These are phyloP conservation scores for Diaporthe sp. DNA, from an alignment of 2,329 filamentous ascomycete species.

Conservation along the genomic window DNA sequence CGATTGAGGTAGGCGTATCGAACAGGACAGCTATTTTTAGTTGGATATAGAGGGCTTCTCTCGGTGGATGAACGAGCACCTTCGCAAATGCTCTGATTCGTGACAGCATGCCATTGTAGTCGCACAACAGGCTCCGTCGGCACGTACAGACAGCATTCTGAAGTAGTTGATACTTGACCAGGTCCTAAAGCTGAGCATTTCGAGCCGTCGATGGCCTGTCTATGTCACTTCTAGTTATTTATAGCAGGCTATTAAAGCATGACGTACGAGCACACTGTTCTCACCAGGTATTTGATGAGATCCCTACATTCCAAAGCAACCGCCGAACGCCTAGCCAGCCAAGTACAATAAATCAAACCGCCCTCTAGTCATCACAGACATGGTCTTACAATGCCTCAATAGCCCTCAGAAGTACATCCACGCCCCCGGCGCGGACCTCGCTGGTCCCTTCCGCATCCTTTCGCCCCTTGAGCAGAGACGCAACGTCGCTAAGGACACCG, in stretches of 20 bases:
- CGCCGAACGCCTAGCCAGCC: conserved; percentile 5
- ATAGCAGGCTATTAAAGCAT: background rate
- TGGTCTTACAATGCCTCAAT: conserved; percentile 67
- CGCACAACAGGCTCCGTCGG: too few species aligned
- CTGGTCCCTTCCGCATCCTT: conserved; percentile 49
- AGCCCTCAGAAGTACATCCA: conserved; percentile 72
- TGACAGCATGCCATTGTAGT: background rate
- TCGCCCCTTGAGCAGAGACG: conserved; percentile 77
- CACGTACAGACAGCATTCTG: too few species aligned
- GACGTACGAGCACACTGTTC: background rate
- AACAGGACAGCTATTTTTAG: too few species aligned
- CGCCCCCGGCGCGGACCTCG: conserved; percentile 63
- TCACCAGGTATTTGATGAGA: background rate
- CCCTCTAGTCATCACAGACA: background rate
- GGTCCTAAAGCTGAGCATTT: too few species aligned
- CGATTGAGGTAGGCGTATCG: too few species aligned
- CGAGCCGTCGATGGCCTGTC: background rate
- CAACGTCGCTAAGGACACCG: conserved; percentile 89
- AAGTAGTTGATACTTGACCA: background rate
- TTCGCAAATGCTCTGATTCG: background rate
- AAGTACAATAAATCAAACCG: background rate
- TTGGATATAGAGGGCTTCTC: too few species aligned
- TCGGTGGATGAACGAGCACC: too few species aligned
- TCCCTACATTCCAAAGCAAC: background rate
- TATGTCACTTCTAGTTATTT: conserved; percentile 3